Conservation (phyloP, 2,329 filamentous ascomycete species). For the Talaromyces sp. region DNA sequence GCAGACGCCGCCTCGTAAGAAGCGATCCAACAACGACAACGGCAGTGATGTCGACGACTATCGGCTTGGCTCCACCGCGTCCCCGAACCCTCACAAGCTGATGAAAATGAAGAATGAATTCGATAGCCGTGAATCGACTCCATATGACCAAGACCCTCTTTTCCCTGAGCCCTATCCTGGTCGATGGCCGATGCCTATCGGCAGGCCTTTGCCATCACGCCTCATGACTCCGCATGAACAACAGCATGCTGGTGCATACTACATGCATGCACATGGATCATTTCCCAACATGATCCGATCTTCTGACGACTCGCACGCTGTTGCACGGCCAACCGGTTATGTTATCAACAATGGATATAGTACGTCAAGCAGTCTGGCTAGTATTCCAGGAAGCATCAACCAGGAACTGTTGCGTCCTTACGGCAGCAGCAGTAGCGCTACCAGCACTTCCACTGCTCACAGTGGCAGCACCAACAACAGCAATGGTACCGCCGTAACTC, state of each 20-base stretch:
- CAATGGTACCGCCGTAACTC: slow-evolving; percentile 13
- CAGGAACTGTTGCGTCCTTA: slow-evolving; percentile 44
- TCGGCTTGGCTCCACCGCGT: slow-evolving; percentile 18
- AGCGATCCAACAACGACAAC: slow-evolving; percentile 40
- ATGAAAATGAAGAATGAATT: slow-evolving; percentile 29
- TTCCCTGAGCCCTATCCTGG: slow-evolving; percentile 37
- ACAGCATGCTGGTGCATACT: slow-evolving; percentile 10
- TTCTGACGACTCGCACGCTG: slow-evolving; percentile 46
- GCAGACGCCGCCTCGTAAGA: slow-evolving; percentile 50
- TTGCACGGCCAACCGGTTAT: slow-evolving; percentile 33
- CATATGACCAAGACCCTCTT: slow-evolving; percentile 30
- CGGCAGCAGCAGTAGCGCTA: slow-evolving; percentile 22
- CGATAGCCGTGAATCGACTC: slow-evolving; percentile 37
- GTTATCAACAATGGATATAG: slow-evolving; percentile 31
- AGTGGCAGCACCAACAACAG: slow-evolving; percentile 35
- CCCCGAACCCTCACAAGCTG: slow-evolving; percentile 21
- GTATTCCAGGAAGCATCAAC: slow-evolving; percentile 44
- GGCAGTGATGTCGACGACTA: slow-evolving; percentile 42
- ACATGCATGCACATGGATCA: slow-evolving; percentile 40
- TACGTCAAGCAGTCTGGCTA: slow-evolving; percentile 40
- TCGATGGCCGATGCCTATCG: slow-evolving; percentile 41
- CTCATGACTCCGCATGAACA: background rate
- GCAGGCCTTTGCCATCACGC: slow-evolving; percentile 39
- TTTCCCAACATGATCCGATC: slow-evolving; percentile 31
- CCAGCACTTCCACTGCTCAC: slow-evolving; percentile 27